Base-by-base conservation (phyloP, 371 early-diverging fungal genomes). In the Sporodiniella umbellata region DNA sequence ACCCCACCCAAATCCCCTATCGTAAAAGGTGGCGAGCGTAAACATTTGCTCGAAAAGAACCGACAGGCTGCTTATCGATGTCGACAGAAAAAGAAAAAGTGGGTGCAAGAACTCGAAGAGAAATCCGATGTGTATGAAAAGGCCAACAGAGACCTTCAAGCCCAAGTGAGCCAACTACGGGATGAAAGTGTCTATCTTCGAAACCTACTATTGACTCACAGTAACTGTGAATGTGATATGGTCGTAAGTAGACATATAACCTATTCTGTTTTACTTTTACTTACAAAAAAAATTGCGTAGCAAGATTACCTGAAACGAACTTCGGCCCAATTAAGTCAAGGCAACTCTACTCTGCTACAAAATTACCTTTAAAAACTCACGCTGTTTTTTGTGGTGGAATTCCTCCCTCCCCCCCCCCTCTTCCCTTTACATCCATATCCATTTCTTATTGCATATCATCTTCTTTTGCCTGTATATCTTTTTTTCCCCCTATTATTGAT, bases 31-130 rank as follows among this genome's bases (percentile, higher is more conserved):
- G 43, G 48, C 8, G 49, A 61, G 12, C 47, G 57, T 8, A 51
- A 57, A 37, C 63, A 64, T 31, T 83, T 88, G 46, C 62, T 92
- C 17, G 90, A 90, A 67, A 75, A 89, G 24, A 92, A 92, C 56
- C 80, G 90, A 22, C 58, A 83, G 46, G 86, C 88, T 33, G 92
- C 92, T 3, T 80, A 78, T 25, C 85, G 87, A 58, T 92, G 90
- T 58, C 73, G 92, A 39, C 89, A 88, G 63, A 89, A 88, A 70
- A 89, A 88, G 68, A 87, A 89, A 62, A 46, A 56, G 52, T 85
- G 84, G 85, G 63, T 86, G 49, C 70, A 83, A 57, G 83, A 85
- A 30, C 72, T 92, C 4, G 84, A 88, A 64, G 72, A 61, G 10
- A 70, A 72, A 26, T 75, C 79, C 12, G 78, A 79, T 8, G 78